Evolutionary conservation across 441 rosid genomes (phyloP).

Genomic region (Erodium texanum): DNA sequence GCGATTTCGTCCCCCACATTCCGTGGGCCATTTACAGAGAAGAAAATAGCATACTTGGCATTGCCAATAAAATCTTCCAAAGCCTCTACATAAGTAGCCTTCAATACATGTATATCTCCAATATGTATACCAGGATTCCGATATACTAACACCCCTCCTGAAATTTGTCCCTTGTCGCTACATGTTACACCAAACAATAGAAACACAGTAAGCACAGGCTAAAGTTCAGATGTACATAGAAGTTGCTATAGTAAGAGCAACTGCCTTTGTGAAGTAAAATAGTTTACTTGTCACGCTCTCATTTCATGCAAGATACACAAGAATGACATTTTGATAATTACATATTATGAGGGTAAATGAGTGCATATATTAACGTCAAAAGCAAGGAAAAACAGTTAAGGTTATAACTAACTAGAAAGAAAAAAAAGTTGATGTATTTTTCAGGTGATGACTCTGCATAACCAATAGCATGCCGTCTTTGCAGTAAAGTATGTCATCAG

Average conservation of each 20-base stretch:
- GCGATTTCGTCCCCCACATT: slow-evolving; percentile 80
- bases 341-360: background rate
- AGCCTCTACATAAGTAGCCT: slow-evolving; percentile 47
- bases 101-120: slow-evolving; percentile 66
- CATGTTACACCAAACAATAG: slow-evolving; percentile 13
- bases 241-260: background rate
- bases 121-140: slow-evolving; percentile 73
- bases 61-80: slow-evolving; percentile 50
- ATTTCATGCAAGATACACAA: background rate
- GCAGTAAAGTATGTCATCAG: background rate
- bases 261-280: background rate
- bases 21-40: slow-evolving; percentile 56
- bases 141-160: slow-evolving; percentile 70
- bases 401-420: background rate
- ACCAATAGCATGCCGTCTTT: background rate
- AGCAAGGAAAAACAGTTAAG: background rate
- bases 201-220: slow-evolving; percentile 2
- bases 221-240: background rate
- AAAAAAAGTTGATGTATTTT: too few relatives aligned
- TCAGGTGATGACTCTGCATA: background rate
- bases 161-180: slow-evolving; percentile 61
- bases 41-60: slow-evolving; percentile 63
- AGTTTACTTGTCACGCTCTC: background rate
- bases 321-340: background rate
- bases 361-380: background rate